A percentile compares a stretch with the other conserved stretches of the same genome.
These are phyloP conservation scores for Pythium biforme DNA, from an alignment of 352 stramenopile genomes.

Conservation along the genomic window DNA sequence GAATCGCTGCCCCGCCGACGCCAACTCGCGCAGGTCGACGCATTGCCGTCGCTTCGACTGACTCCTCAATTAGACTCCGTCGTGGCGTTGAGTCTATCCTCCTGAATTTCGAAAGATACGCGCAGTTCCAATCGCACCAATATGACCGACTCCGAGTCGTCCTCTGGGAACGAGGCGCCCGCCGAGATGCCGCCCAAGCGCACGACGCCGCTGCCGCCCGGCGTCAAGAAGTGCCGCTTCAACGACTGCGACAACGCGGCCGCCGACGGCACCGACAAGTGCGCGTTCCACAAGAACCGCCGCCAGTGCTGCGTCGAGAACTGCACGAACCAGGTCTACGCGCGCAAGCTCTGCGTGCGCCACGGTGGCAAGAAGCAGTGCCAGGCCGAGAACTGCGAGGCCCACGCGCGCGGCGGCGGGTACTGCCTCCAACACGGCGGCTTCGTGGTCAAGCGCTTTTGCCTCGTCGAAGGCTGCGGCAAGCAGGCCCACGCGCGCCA, in stretches of 20 bases:
- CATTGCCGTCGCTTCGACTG: conserved; percentile 8
- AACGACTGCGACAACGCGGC: conserved; percentile 79
- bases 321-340: conserved; percentile 85
- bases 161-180: not conserved
- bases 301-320: conserved; percentile 76
- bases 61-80: conserved; percentile 7
- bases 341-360: conserved; percentile 77
- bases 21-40: conserved; percentile 1
- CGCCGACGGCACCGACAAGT: conserved; percentile 73
- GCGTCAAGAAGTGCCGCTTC: conserved; percentile 67
- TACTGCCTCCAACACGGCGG: conserved; percentile 80
- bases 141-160: conserved; percentile 21
- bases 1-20: conserved; percentile 5
- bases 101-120: conserved; percentile 9
- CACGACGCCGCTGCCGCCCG: conserved; percentile 19
- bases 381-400: conserved; percentile 69
- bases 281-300: conserved; percentile 82
- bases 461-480: conserved; percentile 74
- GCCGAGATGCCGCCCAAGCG: conserved; percentile 19
- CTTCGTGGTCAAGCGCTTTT: conserved; percentile 84
- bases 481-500: conserved; percentile 77
- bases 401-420: conserved; percentile 63
- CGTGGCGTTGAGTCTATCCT: conserved; percentile 19
- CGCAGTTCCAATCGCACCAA: no score
- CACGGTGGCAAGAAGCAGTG: conserved; percentile 83